These are phyloP conservation scores for Cercophora sp. DNA, from an alignment of 495 filamentous ascomycete species.

Conservation along the genomic window DNA sequence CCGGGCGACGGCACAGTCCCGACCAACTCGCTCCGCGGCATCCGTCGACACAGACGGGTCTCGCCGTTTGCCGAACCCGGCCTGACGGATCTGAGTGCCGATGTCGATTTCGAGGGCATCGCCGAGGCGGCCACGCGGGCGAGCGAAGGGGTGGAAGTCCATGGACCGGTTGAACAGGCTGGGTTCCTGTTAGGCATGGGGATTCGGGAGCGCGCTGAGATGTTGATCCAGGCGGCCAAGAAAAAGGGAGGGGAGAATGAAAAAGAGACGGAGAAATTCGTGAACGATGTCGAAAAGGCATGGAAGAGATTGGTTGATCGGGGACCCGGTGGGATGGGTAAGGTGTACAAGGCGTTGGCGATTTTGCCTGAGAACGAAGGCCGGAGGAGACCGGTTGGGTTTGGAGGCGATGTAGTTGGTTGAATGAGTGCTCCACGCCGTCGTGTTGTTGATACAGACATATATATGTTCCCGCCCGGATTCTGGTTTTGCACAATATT, in stretches of 20 bases:
- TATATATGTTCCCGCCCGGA: too few species aligned
- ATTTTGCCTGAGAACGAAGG: conserved; percentile 80
- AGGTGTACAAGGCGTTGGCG: conserved; percentile 87
- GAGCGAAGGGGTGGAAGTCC: conserved; percentile 77
- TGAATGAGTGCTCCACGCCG: too few species aligned
- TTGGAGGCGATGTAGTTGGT: conserved; percentile 67
- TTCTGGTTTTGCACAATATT: too few species aligned
- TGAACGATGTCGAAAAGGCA: conserved; percentile 67
- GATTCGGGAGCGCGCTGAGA: conserved; percentile 69
- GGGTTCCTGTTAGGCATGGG: conserved; percentile 76
- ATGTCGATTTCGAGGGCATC: conserved; percentile 85
- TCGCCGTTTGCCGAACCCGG: conserved; percentile 76
- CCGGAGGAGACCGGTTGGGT: conserved; percentile 75
- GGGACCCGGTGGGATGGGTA: conserved; percentile 79
- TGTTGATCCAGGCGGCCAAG: conserved; percentile 51
- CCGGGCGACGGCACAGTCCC: conserved; percentile 69
- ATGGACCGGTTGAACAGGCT: conserved; percentile 87
- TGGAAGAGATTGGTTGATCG: conserved; percentile 79
- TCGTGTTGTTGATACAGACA: too few species aligned
- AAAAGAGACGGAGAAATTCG: conserved; percentile 56
- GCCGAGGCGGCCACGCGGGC: conserved; percentile 74
- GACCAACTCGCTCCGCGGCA: conserved; percentile 81
- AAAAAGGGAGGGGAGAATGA: conserved; percentile 37
- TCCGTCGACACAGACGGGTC: conserved; percentile 66
- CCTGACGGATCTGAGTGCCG: conserved; percentile 77